A percentile compares a stretch with the other conserved stretches of the same genome.
These are phyloP conservation scores for Symbiodinium pilosum DNA, from an alignment of 73 alveolate species.

Conservation along the genomic window DNA sequence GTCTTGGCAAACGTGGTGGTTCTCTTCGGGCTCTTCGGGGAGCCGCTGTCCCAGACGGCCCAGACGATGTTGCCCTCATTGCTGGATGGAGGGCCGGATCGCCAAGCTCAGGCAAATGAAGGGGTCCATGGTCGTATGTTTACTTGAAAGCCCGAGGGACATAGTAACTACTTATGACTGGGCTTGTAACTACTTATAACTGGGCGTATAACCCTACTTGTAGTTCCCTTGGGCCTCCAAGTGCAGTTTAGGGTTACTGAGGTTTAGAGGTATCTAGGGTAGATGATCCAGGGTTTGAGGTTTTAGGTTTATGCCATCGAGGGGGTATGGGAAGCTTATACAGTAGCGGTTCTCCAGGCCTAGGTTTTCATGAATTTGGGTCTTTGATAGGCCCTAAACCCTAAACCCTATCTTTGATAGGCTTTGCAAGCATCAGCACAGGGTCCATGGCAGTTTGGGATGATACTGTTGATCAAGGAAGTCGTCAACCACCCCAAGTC, in stretches of 20 bases:
- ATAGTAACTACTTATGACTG: background rate
- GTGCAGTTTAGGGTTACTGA: too few relatives aligned
- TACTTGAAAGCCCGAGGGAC: background rate
- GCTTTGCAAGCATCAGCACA: too few relatives aligned
- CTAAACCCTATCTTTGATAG: too few relatives aligned
- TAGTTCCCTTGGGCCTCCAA: too few relatives aligned
- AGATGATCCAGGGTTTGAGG: background rate
- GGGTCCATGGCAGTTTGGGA: too few relatives aligned
- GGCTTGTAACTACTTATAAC: background rate
- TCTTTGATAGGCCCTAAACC: too few relatives aligned
- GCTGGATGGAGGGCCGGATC: slow-evolving; percentile 2
- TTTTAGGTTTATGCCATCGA: background rate
- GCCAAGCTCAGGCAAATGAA: background rate
- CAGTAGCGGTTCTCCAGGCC: too few relatives aligned
- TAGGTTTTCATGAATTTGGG: too few relatives aligned
- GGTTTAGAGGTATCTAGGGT: background rate
- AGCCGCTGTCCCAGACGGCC: slow-evolving; percentile 83
- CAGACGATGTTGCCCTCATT: slow-evolving; percentile 70
- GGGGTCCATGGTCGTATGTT: background rate
- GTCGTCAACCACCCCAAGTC: too few relatives aligned
- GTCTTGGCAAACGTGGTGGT: slow-evolving; percentile 64
- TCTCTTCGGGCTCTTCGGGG: slow-evolving; percentile 80
- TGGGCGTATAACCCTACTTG: background rate
- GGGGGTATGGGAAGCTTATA: too few relatives aligned
- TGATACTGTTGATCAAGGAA: too few relatives aligned